Conservation (phyloP, 2,329 filamentous ascomycete species). For the Chrysoporthe austroafricana region DNA sequence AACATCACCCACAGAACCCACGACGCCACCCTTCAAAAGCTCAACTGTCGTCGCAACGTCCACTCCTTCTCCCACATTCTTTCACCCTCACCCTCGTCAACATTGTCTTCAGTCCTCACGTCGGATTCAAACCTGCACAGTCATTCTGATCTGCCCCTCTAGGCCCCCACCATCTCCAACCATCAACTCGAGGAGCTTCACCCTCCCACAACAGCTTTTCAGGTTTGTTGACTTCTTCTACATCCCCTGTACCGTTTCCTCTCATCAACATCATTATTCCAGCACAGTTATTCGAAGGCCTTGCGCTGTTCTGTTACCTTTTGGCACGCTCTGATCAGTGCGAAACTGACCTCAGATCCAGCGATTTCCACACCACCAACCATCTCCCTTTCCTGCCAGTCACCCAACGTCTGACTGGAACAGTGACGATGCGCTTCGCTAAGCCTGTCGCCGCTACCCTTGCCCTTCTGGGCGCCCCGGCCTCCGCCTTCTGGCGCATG, state of each 20-base stretch:
- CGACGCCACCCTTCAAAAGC: background rate
- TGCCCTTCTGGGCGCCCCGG: conserved; percentile 32
- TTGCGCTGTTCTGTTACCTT: background rate
- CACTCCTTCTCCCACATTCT: background rate
- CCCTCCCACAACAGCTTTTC: background rate
- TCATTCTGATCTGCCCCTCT: background rate
- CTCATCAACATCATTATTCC: conserved; percentile 1
- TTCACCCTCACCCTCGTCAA: background rate
- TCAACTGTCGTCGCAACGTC: background rate
- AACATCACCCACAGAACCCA: background rate
- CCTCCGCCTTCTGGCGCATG: conserved; percentile 85
- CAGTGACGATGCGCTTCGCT: conserved; percentile 24
- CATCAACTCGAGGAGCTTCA: background rate
- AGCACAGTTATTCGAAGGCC: background rate
- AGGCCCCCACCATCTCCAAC: background rate
- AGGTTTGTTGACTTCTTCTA: background rate
- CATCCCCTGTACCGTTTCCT: background rate
- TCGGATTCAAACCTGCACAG: background rate
- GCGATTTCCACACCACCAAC: background rate
- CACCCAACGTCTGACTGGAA: conserved; percentile 10
- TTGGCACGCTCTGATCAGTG: background rate
- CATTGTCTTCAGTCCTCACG: background rate
- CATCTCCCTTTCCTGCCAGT: background rate
- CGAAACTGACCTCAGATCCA: conserved; percentile 11
- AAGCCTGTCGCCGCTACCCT: conserved; percentile 13